Evolutionary conservation across 2,329 filamentous ascomycete species (phyloP).

Genomic region (Fusarium citri): DNA sequence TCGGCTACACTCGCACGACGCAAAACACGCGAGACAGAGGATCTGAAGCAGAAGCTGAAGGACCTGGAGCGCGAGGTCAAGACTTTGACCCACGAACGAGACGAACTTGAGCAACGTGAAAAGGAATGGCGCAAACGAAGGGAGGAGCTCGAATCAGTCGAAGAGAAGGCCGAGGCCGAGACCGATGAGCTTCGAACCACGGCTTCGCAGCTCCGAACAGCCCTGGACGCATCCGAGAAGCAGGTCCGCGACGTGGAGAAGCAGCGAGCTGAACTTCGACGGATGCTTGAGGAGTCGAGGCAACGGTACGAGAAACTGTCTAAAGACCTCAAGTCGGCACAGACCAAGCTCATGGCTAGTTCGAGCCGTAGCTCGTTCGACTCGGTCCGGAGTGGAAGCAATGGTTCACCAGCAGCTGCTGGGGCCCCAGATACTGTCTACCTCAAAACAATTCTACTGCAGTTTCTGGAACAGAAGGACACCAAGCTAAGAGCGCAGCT

Average conservation of each 20-base stretch:
- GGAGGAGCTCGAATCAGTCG: conserved; percentile 79
- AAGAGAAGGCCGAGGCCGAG: conserved; percentile 77
- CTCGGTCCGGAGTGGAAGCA: conserved; percentile 52
- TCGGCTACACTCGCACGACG: conserved; percentile 80
- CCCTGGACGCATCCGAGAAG: conserved; percentile 87
- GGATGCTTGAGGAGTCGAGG: conserved; percentile 81
- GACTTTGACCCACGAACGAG: conserved; percentile 77
- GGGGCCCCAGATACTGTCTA: conserved; percentile 68
- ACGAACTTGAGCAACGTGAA: conserved; percentile 79
- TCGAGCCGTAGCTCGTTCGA: conserved; percentile 59
- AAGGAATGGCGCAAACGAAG: conserved; percentile 79
- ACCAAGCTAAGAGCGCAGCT: conserved; percentile 80
- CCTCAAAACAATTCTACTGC: conserved; percentile 82
- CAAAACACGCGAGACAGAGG: conserved; percentile 85
- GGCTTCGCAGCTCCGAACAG: conserved; percentile 80
- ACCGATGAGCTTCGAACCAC: conserved; percentile 79
- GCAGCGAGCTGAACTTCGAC: conserved; percentile 80
- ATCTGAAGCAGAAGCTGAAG: conserved; percentile 80
- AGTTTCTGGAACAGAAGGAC: conserved; percentile 85
- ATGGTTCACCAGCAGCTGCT: conserved; percentile 44
- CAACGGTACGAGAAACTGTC: conserved; percentile 82
- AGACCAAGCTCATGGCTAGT: conserved; percentile 60
- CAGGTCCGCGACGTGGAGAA: conserved; percentile 86
- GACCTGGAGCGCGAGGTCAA: conserved; percentile 85
- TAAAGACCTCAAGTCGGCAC: conserved; percentile 69